These are phyloP conservation scores for Hypoxylon sp. DNA, from an alignment of 2,329 filamentous ascomycete species.

Conservation along the genomic window DNA sequence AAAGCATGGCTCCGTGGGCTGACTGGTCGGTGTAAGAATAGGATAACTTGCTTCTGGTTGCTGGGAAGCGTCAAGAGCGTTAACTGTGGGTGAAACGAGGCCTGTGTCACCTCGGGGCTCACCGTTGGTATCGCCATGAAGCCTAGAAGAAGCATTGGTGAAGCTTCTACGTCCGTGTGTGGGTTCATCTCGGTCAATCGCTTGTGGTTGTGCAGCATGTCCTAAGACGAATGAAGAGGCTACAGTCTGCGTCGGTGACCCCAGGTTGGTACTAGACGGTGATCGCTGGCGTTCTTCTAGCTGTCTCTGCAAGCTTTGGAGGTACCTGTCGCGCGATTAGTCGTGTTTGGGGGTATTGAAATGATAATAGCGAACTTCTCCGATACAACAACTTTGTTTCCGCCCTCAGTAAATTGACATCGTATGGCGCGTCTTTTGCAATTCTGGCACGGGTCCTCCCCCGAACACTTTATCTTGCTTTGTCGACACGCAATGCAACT, in stretches of 20 bases:
- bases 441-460: conserved; percentile 46
- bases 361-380: conserved; percentile 49
- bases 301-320: conserved; percentile 8
- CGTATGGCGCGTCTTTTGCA: conserved; percentile 44
- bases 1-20: conserved; percentile 17
- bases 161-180: background rate
- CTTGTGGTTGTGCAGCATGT: no score
- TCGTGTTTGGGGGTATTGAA: no score
- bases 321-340: background rate
- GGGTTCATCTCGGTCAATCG: background rate
- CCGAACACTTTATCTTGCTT: conserved; percentile 50
- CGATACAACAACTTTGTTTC: conserved; percentile 44
- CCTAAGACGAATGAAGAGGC: no score
- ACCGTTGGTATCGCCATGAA: background rate
- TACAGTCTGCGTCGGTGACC: background rate
- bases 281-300: conserved; percentile 2
- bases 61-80: background rate
- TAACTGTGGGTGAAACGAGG: conserved; percentile 3
- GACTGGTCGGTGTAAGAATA: background rate
- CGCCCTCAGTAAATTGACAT: conserved; percentile 46
- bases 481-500: conserved; percentile 47
- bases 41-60: background rate
- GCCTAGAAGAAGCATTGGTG: background rate
- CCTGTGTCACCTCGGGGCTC: background rate
- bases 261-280: background rate